phyloP scores from a whole-genome alignment of 306 rosid genomes.

The Amphicarpaea edgeworthii region DNA sequence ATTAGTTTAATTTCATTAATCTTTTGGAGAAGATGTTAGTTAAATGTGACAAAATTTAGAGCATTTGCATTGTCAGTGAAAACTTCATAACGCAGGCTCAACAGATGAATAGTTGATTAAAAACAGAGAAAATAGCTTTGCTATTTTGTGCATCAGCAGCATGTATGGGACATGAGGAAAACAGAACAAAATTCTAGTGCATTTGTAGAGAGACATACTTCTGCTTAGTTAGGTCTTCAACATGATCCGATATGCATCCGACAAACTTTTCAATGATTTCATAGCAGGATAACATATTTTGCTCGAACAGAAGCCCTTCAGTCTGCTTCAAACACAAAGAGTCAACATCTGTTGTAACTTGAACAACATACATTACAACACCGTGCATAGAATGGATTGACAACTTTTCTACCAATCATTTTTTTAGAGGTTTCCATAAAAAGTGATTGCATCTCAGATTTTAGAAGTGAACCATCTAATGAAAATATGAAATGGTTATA shows the following conservation, averaged over 20 bases:
- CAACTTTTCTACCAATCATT: neutral
- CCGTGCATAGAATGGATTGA: neutral
- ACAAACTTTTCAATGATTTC: constrained; percentile 59
- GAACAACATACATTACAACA: neutral
- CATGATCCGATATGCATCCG: constrained; percentile 58
- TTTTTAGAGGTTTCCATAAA: neutral
- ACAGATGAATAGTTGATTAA: neutral
- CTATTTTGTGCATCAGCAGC: constrained; percentile 13
- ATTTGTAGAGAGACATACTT: constrained; percentile 53
- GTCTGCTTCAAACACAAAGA: constrained; percentile 55
- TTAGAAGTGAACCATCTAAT: constrained; percentile 6
- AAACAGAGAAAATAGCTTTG: neutral
- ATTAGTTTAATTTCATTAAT: constrained; percentile 20
- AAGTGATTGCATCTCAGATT: neutral
- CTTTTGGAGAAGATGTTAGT: neutral
- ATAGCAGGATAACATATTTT: constrained; percentile 61
- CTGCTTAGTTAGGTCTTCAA: constrained; percentile 63
- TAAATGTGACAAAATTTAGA: neutral
- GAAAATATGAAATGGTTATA: neutral
- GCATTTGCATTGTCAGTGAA: neutral
- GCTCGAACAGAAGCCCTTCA: constrained; percentile 66
- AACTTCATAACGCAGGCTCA: neutral
- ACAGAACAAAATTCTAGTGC: neutral
- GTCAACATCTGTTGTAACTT: neutral
- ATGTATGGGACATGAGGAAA: neutral